Base-by-base conservation (phyloP, 108 stramenopile species). In the Stephanodiscus minutulus region DNA sequence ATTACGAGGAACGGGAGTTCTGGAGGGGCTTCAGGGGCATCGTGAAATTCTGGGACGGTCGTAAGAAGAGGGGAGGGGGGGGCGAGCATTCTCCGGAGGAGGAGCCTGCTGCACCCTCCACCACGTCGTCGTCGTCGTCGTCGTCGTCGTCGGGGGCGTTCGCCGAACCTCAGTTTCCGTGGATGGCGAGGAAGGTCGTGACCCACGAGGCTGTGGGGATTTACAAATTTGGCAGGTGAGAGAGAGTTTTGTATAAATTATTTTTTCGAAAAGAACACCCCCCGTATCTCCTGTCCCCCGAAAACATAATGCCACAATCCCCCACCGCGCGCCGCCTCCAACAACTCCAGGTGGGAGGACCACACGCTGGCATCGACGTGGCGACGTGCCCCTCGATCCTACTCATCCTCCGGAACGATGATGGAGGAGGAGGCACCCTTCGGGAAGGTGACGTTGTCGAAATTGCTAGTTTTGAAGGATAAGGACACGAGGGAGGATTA, bases 331-430 rank as follows among this genome's bases (percentile, higher is more conserved):
- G 50, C 55, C 3, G n/a, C n/a, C 33, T 69, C 28, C 10, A 0
- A 53, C 5, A 11, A 2, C 7, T 27, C 27, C 55, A 86, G 75
- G 22, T 90, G 80, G 24, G 62, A 74, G 36, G 92, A 94, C 55
- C 70, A 70, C 54, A 95, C 90, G 1, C 59, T 88, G 24, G 88
- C 84, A 48, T 88, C 91, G n/a, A 64, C 92, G 58, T 95, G 94
- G 83, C 88, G 5, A 35, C 48, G 25, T 67, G 82, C 7, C 67
- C 76, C 27, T 61, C 78, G 10, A n/a, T 54, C 74, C 2, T 46
- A 66, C 15, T 33, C 57, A n/a, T n/a, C n/a, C n/a, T n/a, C n/a
- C n/a, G n/a, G n/a, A n/a, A n/a, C n/a, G n/a, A n/a, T n/a, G n/a
- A n/a, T n/a, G n/a, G n/a, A n/a, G 13, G 37, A 70, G n/a, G 39